Evolutionary conservation across 2,329 filamentous ascomycete genomes (phyloP), one percentile per base, ranked within the genome.

Genomic region (Sporothrix brunneoviolacea): DNA sequence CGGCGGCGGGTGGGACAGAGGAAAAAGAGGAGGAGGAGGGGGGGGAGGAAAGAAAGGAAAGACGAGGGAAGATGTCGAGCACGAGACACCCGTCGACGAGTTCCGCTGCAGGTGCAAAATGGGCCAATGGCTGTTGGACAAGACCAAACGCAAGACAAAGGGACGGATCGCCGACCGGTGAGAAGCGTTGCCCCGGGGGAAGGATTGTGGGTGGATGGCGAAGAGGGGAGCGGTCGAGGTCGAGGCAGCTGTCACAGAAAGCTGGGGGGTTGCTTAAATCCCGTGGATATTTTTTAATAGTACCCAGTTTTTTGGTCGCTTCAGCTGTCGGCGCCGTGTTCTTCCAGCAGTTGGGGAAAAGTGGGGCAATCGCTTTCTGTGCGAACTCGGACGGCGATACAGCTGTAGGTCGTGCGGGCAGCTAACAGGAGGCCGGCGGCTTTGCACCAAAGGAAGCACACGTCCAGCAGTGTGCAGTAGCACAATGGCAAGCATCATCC

Each of bases 1-100:
- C n/a, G n/a, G n/a, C n/a, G n/a, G n/a, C n/a, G n/a, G n/a, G n/a
- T n/a, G n/a, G n/a, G n/a, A n/a, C n/a, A n/a, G n/a, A n/a, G n/a
- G n/a, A n/a, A n/a, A n/a, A n/a, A n/a, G 68, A 62, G 59, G 27
- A 50, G 56, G 53, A 57, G 45, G 48, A 51, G 53, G 42, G 9
- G 8, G 21, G 54, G 49, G 44, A 24, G 51, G 33, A 27, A 28
- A 48, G 46, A 36, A 3, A 30, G 27, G 18, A 48, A 46, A 36
- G 2, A 30, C 21, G 18, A 24, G 24, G 24, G 52, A 40, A 15
- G 42, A 24, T 21, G 40, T 38, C 37, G 47, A 35, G 48, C 35
- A 36, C 27, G 32, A 51, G 48, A 51, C 27, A 38, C n/a, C n/a
- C n/a, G n/a, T n/a, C n/a, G n/a, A n/a, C n/a, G n/a, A n/a, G n/a